Evolutionary conservation across 1,139 yeast species (phyloP), one percentile per base, ranked within the genome.

Genomic region (Candida tropicalis): DNA sequence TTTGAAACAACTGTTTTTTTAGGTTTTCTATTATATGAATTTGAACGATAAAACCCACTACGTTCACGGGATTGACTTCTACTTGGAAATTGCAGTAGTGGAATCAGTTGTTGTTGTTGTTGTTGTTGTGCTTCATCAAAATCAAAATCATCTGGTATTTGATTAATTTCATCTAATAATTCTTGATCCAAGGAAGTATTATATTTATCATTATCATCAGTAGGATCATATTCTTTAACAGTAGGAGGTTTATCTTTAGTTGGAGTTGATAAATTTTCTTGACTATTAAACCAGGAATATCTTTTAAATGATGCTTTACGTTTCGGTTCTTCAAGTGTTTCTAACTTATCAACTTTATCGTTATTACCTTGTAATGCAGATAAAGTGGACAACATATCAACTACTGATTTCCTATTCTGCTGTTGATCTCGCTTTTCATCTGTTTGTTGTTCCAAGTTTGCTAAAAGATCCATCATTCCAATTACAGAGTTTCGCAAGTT

Each of bases 71-170:
- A 36, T 37, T 35, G 36, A 12, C 15, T 18, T 17, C 41, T 53
- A 44, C 38, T 53, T 18, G 26, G 23, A 20, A 27, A 12, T 18
- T 20, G 43, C 40, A 11, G 41, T 15, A 10, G 35, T 3, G 20
- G 10, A n/a, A n/a, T n/a, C n/a, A n/a, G n/a, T 5, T 38, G 32
- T 10, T 22, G 17, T 22, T 5, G 16, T 16, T 63, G 59, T 10
- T 68, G 70, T 6, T 2, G 3, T 18, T 31, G 31, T 7, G 16
- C 10, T 20, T 18, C 9, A 9, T 73, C 75, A 53, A 78, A 79
- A 41, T 80, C 82, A 53, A 62, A 81, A 51, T 81, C 87, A 54
- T 79, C 85, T 0, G 87, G 86, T 2, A 81, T 61, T 37, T 63
- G 72, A 52, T 82, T 80, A 20, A 78, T 68, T 58, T 80, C 85